Conservation (phyloP, 768 basidiomycete genomes). For the Lactarius vividus region DNA sequence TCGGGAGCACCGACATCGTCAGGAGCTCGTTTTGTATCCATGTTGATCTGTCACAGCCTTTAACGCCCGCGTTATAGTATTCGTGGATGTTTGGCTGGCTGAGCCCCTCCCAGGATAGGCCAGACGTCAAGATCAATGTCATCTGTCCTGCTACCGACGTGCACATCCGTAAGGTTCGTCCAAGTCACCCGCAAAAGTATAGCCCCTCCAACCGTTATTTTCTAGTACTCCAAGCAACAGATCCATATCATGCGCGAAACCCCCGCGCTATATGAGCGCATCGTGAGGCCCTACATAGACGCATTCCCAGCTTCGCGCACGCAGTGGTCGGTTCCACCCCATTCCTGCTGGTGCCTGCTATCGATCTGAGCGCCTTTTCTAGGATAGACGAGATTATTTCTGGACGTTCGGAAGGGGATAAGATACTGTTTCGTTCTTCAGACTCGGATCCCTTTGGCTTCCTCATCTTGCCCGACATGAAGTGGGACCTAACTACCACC, state of each 20-base stretch:
- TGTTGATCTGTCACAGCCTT: slow-evolving; percentile 20
- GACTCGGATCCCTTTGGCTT: slow-evolving; percentile 52
- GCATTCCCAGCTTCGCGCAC: slow-evolving; percentile 74
- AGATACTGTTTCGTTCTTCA: slow-evolving; percentile 59
- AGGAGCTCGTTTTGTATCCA: slow-evolving; percentile 29
- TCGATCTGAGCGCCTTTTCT: slow-evolving; percentile 2
- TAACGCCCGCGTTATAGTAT: slow-evolving; percentile 51
- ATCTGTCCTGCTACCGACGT: slow-evolving; percentile 88
- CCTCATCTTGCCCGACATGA: slow-evolving; percentile 91
- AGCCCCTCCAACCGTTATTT: not conserved
- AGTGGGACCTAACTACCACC: slow-evolving; percentile 85
- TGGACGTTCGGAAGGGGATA: slow-evolving; percentile 71
- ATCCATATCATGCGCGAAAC: slow-evolving; percentile 79
- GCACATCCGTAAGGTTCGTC: slow-evolving; percentile 72
- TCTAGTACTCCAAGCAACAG: slow-evolving; percentile 76
- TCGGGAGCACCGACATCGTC: slow-evolving; percentile 69
- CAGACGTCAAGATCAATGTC: slow-evolving; percentile 81
- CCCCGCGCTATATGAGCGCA: slow-evolving; percentile 62
- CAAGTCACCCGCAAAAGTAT: not conserved
- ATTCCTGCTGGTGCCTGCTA: not conserved
- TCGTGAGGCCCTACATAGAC: slow-evolving; percentile 78
- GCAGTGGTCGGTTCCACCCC: slow-evolving; percentile 57
- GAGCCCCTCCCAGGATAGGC: slow-evolving; percentile 35
- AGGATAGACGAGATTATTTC: slow-evolving; percentile 87
- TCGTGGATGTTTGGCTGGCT: slow-evolving; percentile 78